Conservation (phyloP, 768 basidiomycete species). For the Tricholoma flavovirens region DNA sequence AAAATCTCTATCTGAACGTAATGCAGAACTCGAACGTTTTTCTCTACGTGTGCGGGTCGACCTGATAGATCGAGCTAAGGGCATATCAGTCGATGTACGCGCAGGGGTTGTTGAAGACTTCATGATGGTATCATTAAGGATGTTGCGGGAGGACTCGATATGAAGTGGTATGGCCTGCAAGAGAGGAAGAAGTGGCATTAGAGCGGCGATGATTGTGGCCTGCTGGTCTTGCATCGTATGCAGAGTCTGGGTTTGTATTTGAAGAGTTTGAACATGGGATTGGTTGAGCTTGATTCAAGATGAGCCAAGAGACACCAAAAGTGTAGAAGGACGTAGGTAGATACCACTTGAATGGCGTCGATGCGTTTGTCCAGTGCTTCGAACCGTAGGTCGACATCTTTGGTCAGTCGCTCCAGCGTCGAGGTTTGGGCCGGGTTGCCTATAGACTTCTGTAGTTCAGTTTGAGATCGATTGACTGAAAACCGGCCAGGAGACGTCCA, state of each 20-base stretch:
- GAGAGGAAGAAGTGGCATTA: slow-evolving; percentile 56
- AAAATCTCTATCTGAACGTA: slow-evolving; percentile 5
- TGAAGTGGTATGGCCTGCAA: slow-evolving; percentile 55
- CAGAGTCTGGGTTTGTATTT: slow-evolving; percentile 49
- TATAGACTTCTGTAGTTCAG: slow-evolving; percentile 50
- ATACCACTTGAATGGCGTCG: slow-evolving; percentile 50
- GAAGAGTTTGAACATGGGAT: slow-evolving; percentile 39
- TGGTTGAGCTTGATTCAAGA: slow-evolving; percentile 36
- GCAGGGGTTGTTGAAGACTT: slow-evolving; percentile 10
- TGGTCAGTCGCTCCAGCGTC: slow-evolving; percentile 33
- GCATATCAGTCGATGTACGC: slow-evolving; percentile 3
- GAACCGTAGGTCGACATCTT: slow-evolving; percentile 36
- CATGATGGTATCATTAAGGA: slow-evolving; percentile 26
- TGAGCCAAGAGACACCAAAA: not conserved
- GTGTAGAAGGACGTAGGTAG: not conserved
- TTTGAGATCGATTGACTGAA: slow-evolving; percentile 60
- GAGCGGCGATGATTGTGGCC: slow-evolving; percentile 43
- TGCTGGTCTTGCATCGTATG: slow-evolving; percentile 63
- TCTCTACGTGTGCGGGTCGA: not conserved
- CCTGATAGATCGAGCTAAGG: slow-evolving; percentile 3
- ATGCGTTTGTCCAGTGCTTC: slow-evolving; percentile 48
- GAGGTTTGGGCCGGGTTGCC: slow-evolving; percentile 50
- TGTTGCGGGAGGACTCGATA: slow-evolving; percentile 38
- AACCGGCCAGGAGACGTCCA: slow-evolving; percentile 2
- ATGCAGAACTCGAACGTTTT: slow-evolving; percentile 17